A percentile compares a stretch with the other conserved stretches of the same genome.
Evolutionary conservation across 164 flowering plant genomes (phyloP).

Genomic region (Platanus orientalis): DNA sequence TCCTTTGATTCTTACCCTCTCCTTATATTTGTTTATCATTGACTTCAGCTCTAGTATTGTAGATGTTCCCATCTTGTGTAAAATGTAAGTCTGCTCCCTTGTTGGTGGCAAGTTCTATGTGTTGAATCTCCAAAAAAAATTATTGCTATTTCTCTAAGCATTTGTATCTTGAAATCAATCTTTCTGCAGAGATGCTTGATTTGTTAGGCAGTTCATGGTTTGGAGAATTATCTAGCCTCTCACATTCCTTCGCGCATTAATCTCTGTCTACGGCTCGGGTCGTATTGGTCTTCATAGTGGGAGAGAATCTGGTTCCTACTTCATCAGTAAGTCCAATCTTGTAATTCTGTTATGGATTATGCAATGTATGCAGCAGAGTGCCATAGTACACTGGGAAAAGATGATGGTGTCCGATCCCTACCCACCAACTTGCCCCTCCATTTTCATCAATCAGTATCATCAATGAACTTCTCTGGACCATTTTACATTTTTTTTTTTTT

Average conservation of each 20-base stretch:
- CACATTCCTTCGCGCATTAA: neutral
- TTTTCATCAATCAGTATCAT: neutral
- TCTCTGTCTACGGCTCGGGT: conserved; percentile 1
- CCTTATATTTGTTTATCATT: neutral
- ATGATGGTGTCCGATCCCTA: no score
- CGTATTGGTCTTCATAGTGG: conserved; percentile 4
- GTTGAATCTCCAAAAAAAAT: neutral
- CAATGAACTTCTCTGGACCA: no score
- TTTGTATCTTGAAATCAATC: neutral
- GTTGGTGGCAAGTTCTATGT: neutral
- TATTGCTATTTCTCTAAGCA: neutral
- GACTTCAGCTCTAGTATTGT: neutral
- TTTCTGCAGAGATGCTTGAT: neutral
- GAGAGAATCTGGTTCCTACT: neutral
- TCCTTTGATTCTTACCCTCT: neutral
- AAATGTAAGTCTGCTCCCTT: neutral
- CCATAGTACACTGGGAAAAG: neutral
- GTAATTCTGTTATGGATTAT: neutral
- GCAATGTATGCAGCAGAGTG: no score
- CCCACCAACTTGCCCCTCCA: no score
- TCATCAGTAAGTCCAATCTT: conserved; percentile 8
- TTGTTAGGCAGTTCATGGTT: neutral
- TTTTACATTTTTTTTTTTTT: no score
- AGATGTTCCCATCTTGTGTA: neutral
- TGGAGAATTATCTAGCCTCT: neutral